A percentile compares a stretch with the other conserved stretches of the same genome.
These are phyloP conservation scores for Trichophaea hybrida DNA, from an alignment of 2,329 filamentous ascomycete species.

Conservation along the genomic window DNA sequence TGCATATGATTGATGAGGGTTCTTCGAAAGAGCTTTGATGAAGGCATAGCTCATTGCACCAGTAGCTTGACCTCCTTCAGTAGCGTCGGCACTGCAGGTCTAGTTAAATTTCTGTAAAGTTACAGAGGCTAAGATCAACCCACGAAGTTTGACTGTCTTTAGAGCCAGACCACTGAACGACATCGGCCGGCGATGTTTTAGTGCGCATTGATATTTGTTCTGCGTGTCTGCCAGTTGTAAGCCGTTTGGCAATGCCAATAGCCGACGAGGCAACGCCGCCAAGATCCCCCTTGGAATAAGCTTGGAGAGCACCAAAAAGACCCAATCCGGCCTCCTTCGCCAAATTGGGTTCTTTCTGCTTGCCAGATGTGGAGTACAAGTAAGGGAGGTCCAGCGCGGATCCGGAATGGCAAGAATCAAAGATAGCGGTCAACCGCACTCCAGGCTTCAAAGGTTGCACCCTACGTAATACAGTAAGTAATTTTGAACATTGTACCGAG, in stretches of 20 bases:
- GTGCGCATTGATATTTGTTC: constrained; percentile 71
- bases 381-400: constrained; percentile 65
- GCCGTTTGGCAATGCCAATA: constrained; percentile 78
- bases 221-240: constrained; percentile 61
- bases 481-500: background rate
- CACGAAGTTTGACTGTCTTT: constrained; percentile 91
- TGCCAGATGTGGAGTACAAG: constrained; percentile 61
- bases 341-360: constrained; percentile 67
- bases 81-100: constrained; percentile 61
- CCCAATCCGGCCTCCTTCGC: constrained; percentile 66
- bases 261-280: constrained; percentile 64
- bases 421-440: constrained; percentile 70
- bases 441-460: constrained; percentile 65
- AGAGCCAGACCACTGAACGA: constrained; percentile 95
- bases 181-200: constrained; percentile 86
- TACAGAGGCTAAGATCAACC: constrained; percentile 33
- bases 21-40: constrained; percentile 77
- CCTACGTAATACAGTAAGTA: constrained; percentile 15
- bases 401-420: constrained; percentile 68
- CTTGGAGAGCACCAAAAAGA: constrained; percentile 51
- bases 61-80: constrained; percentile 74
- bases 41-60: constrained; percentile 99
- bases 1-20: constrained; percentile 90
- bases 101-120: constrained; percentile 7
- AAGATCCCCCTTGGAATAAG: constrained; percentile 73